These are phyloP conservation scores for Fusarium proliferatum DNA, from an alignment of 2,329 filamentous ascomycete species.

Conservation along the genomic window DNA sequence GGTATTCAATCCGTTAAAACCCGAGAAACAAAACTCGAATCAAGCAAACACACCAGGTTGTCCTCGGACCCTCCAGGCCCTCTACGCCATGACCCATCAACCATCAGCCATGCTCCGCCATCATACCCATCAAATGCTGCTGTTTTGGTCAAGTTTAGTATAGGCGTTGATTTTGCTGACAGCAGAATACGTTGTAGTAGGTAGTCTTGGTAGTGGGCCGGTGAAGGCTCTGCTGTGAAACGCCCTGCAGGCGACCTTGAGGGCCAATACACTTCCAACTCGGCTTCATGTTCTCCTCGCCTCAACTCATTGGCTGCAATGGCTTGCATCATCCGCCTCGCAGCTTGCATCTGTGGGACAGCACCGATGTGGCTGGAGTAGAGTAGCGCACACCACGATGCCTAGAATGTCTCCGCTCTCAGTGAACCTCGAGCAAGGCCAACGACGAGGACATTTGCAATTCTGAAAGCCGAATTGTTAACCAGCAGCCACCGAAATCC, in stretches of 20 bases:
- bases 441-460: conserved; percentile 1
- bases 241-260: conserved; percentile 20
- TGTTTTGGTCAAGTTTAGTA: conserved; percentile 1
- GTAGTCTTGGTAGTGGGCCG: conserved; percentile 3
- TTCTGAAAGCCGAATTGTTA: background rate
- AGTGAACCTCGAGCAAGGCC: background rate
- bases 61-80: conserved; percentile 23
- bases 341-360: conserved; percentile 15
- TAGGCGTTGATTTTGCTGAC: conserved; percentile 12
- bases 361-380: conserved; percentile 14
- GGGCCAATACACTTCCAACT: conserved; percentile 27
- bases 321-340: conserved; percentile 25
- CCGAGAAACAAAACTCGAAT: conserved; percentile 13
- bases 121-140: conserved; percentile 16
- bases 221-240: conserved; percentile 27
- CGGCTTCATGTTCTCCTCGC: conserved; percentile 24
- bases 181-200: background rate
- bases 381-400: background rate
- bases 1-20: conserved; percentile 20
- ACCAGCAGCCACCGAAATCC: conserved; percentile 8
- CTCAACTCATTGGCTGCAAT: conserved; percentile 29
- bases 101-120: conserved; percentile 29
- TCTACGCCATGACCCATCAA: conserved; percentile 29
- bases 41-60: conserved; percentile 4
- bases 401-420: conserved; percentile 7